Conservation (phyloP, 208 protist genomes). For the Acanthamoeba divionensis region DNA sequence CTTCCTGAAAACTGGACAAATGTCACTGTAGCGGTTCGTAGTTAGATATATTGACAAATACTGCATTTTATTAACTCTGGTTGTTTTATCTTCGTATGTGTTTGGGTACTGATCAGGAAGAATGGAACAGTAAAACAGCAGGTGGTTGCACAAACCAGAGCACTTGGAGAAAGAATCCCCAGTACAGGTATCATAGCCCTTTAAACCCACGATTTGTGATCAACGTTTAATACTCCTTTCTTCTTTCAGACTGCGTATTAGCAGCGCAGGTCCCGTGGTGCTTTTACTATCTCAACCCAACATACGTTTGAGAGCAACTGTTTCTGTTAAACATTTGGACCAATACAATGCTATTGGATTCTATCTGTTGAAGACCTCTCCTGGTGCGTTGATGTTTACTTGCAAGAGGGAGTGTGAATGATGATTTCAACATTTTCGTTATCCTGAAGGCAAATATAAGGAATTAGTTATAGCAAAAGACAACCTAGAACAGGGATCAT, state of each 20-base stretch:
- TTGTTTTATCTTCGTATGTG: no score
- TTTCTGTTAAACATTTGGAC: no score
- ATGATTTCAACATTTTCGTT: neutral
- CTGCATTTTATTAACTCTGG: neutral
- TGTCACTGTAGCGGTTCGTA: neutral
- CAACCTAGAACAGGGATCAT: neutral
- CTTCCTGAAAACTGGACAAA: neutral
- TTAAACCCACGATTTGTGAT: no score
- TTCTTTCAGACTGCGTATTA: no score
- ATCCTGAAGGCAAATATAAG: neutral
- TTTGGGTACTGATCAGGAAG: neutral
- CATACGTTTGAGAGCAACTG: no score
- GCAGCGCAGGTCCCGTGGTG: no score
- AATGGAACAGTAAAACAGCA: slow-evolving; percentile 6
- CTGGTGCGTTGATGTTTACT: neutral
- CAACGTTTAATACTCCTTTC: no score
- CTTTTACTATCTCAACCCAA: no score
- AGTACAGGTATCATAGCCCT: neutral
- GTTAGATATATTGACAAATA: neutral
- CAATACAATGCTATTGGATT: neutral
- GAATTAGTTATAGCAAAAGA: neutral
- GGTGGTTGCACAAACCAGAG: slow-evolving; percentile 12
- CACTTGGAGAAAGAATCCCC: slow-evolving; percentile 13
- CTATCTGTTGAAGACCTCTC: slow-evolving; percentile 6
- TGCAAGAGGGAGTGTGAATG: neutral